Conservation (phyloP, 768 basidiomycete genomes). For the Xanthoconium stramineum region DNA sequence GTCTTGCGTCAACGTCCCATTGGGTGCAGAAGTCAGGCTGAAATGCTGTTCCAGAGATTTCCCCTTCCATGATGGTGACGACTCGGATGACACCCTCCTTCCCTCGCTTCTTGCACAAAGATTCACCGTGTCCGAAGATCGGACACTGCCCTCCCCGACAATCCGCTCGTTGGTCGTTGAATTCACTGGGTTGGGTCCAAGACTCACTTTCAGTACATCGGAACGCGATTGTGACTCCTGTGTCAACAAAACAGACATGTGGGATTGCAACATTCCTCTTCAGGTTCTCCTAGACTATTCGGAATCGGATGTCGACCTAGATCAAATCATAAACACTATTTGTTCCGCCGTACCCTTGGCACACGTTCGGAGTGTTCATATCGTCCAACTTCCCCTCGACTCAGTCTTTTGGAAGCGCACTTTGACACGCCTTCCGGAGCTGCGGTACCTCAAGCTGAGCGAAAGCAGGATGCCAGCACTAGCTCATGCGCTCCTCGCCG, state of each 20-base stretch:
- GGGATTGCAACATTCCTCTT: slow-evolving; percentile 1
- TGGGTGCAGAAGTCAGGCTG: neutral
- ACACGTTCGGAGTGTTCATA: neutral
- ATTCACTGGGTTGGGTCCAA: neutral
- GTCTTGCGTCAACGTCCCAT: slow-evolving; percentile 5
- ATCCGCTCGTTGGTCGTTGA: neutral
- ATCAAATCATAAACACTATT: neutral
- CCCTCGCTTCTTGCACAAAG: neutral
- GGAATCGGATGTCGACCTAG: neutral
- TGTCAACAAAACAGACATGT: neutral
- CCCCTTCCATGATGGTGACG: neutral
- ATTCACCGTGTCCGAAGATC: neutral
- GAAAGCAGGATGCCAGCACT: neutral
- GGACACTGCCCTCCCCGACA: neutral
- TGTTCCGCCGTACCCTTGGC: neutral
- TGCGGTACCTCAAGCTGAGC: slow-evolving; percentile 4
- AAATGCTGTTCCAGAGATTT: neutral
- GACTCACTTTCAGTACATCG: neutral
- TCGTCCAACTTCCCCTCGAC: neutral
- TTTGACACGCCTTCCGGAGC: neutral
- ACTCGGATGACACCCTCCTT: neutral
- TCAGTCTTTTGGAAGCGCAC: slow-evolving; percentile 1
- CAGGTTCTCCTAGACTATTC: neutral
- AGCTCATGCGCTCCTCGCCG: neutral
- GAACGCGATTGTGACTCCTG: neutral